These are phyloP conservation scores for Beauveria rudraprayagi DNA, from an alignment of 2,329 filamentous ascomycete genomes.

Conservation along the genomic window DNA sequence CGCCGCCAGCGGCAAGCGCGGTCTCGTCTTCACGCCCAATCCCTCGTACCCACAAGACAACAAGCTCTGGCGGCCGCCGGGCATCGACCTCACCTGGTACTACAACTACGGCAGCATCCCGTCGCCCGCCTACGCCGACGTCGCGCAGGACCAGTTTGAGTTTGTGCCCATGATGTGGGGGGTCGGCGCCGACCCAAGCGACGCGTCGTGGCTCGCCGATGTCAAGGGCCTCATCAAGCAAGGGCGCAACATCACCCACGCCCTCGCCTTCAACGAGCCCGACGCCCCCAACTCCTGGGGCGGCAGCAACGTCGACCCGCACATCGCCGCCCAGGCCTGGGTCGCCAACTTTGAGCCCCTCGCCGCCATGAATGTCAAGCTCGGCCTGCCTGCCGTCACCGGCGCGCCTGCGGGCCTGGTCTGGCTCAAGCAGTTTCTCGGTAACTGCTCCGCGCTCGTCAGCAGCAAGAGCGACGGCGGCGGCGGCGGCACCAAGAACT, in stretches of 20 bases:
- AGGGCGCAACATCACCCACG: constrained; percentile 53
- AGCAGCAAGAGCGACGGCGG: constrained; percentile 27
- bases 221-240: constrained; percentile 46
- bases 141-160: constrained; percentile 50
- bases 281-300: constrained; percentile 49
- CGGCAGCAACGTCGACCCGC: constrained; percentile 54
- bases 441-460: constrained; percentile 52
- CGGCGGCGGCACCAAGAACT: constrained; percentile 33
- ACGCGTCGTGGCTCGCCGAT: constrained; percentile 52
- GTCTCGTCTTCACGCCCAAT: constrained; percentile 61
- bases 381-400: constrained; percentile 65
- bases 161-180: constrained; percentile 83
- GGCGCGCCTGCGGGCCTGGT: constrained; percentile 50
- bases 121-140: constrained; percentile 39
- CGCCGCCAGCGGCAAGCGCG: constrained; percentile 52
- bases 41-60: constrained; percentile 51
- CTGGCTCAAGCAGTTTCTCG: constrained; percentile 62
- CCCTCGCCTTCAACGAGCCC: constrained; percentile 75
- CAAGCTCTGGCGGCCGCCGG: constrained; percentile 50
- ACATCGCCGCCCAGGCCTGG: constrained; percentile 59
- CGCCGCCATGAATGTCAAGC: constrained; percentile 51
- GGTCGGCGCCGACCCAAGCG: constrained; percentile 35
- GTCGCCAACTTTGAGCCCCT: constrained; percentile 64
- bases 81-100: constrained; percentile 67
- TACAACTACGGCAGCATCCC: constrained; percentile 66